Evolutionary conservation across 2,329 filamentous ascomycete genomes (phyloP).

Genomic region (Pseudogymnoascus sp.): DNA sequence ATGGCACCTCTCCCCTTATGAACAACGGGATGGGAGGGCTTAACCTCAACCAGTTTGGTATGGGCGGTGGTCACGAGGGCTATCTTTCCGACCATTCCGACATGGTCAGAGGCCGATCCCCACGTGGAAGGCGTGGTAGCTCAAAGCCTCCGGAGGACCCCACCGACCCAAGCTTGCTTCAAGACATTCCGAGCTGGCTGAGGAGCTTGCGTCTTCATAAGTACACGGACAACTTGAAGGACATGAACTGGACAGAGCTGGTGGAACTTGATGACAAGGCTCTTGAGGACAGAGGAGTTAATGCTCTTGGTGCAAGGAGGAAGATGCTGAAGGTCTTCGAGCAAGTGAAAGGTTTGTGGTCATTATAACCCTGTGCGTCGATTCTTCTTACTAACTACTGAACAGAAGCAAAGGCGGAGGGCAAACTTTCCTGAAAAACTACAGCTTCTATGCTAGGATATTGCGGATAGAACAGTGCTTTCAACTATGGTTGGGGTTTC

Average conservation of each 20-base stretch:
- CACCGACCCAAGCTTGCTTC: slow-evolving; percentile 79
- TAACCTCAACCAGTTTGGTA: slow-evolving; percentile 64
- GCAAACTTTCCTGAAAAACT: slow-evolving; percentile 50
- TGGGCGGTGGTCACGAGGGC: slow-evolving; percentile 61
- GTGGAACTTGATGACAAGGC: slow-evolving; percentile 89
- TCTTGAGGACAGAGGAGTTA: slow-evolving; percentile 86
- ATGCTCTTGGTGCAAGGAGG: slow-evolving; percentile 84
- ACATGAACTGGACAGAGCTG: slow-evolving; percentile 92
- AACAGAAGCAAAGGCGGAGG: slow-evolving; percentile 64
- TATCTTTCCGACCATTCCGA: slow-evolving; percentile 94
- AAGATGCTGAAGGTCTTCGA: slow-evolving; percentile 99
- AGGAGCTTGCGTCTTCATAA: slow-evolving; percentile 93
- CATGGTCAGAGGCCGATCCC: slow-evolving; percentile 81
- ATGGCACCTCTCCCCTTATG: slow-evolving; percentile 63
- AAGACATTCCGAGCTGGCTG: slow-evolving; percentile 95
- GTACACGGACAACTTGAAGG: slow-evolving; percentile 97
- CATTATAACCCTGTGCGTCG: not conserved
- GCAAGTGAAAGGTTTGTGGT: slow-evolving; percentile 67
- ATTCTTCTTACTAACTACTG: slow-evolving; percentile 24
- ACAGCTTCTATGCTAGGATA: not conserved
- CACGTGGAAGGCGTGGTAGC: slow-evolving; percentile 83
- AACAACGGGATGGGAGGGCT: slow-evolving; percentile 65
- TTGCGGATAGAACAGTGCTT: not conserved
- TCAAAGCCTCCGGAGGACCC: slow-evolving; percentile 98
- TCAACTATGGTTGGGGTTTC: not conserved